These are phyloP conservation scores for Fraxinus latifolia DNA, from an alignment of 305 asterid genomes.

Conservation along the genomic window DNA sequence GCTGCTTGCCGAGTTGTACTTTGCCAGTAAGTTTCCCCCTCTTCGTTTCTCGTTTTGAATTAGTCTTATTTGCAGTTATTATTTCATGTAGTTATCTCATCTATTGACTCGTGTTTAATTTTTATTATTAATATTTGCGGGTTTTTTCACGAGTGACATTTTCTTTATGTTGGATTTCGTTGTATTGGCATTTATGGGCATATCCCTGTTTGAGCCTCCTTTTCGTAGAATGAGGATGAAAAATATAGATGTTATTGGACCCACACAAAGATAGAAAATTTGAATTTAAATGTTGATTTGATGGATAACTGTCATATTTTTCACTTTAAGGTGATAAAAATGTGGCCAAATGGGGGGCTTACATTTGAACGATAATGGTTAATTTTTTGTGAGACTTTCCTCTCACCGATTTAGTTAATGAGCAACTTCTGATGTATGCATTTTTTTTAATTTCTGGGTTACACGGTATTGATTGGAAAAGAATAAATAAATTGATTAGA, in stretches of 20 bases:
- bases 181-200: neutral
- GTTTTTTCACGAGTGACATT: neutral
- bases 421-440: neutral
- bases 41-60: neutral
- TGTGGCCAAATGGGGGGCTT: neutral
- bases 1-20: neutral
- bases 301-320: too few relatives aligned
- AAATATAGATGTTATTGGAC: too few relatives aligned
- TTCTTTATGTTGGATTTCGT: neutral
- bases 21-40: neutral
- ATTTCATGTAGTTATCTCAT: neutral
- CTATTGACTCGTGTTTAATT: neutral
- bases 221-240: too few relatives aligned
- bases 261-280: too few relatives aligned
- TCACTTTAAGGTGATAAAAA: too few relatives aligned
- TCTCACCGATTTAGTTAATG: neutral
- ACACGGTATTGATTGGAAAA: neutral
- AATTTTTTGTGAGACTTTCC: neutral
- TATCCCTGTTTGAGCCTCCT: neutral
- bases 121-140: neutral
- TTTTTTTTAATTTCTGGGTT: neutral
- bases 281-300: too few relatives aligned
- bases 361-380: neutral
- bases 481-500: neutral
- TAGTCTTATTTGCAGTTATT: neutral